A percentile compares a stretch with the other conserved stretches of the same genome.
phyloP scores from a whole-genome alignment of 495 filamentous ascomycete species.

The Cudoniella acicularis region DNA sequence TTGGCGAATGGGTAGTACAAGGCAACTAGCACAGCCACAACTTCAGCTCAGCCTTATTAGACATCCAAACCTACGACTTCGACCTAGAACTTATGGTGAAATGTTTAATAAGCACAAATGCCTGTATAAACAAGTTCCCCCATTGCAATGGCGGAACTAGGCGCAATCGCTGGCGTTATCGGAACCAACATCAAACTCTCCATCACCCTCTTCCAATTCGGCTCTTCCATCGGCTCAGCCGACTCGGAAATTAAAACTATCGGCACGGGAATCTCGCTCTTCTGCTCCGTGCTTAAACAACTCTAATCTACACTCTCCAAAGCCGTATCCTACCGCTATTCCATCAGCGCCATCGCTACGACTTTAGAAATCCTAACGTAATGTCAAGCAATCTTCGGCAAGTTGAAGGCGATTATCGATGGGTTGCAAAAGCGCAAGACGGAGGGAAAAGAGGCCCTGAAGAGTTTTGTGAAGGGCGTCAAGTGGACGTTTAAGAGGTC shows the following conservation, averaged over 20 bases:
- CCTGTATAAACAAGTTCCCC: background rate
- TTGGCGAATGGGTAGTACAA: too few species aligned
- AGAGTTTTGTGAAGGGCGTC: background rate
- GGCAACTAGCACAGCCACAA: too few species aligned
- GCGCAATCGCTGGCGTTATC: constrained; percentile 5
- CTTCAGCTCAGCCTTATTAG: too few species aligned
- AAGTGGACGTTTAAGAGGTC: constrained; percentile 20
- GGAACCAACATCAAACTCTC: constrained; percentile 5
- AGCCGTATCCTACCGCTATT: constrained; percentile 46
- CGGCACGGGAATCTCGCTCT: constrained; percentile 27
- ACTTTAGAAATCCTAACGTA: constrained; percentile 35
- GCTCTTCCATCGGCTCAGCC: constrained; percentile 39
- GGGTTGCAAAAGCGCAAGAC: background rate
- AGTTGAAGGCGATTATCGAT: constrained; percentile 20
- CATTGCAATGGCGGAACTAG: constrained; percentile 12
- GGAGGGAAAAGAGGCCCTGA: background rate
- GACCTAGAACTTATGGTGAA: too few species aligned
- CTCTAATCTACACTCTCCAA: constrained; percentile 49
- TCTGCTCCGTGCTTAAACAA: constrained; percentile 26
- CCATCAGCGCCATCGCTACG: constrained; percentile 23
- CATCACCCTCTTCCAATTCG: constrained; percentile 39
- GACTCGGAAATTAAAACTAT: constrained; percentile 40
- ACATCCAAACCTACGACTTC: too few species aligned
- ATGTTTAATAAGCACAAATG: too few species aligned
- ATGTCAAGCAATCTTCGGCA: constrained; percentile 36